These are phyloP conservation scores for Solioccasus polychromus DNA, from an alignment of 768 basidiomycete species.

Conservation along the genomic window DNA sequence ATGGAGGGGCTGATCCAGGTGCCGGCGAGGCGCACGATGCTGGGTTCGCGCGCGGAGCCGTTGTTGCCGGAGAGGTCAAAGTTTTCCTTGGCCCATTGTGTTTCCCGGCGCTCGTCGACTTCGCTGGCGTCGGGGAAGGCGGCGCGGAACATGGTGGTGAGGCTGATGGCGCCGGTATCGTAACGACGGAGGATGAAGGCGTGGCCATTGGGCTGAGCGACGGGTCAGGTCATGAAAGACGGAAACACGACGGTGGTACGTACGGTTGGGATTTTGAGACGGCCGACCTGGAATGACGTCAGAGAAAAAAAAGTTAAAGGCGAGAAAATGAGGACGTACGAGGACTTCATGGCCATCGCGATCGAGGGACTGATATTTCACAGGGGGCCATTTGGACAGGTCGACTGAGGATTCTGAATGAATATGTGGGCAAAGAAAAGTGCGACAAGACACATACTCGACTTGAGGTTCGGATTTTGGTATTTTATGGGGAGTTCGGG, in stretches of 20 bases:
- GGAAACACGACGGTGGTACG: conserved; percentile 23
- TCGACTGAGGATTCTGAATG: conserved; percentile 30
- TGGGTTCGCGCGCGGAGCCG: conserved; percentile 56
- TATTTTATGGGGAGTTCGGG: conserved; percentile 51
- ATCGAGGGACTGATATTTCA: conserved; percentile 90
- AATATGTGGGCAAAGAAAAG: neutral
- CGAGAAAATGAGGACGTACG: conserved; percentile 39
- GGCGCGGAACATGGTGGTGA: conserved; percentile 96
- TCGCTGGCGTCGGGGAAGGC: conserved; percentile 84
- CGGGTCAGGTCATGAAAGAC: conserved; percentile 17
- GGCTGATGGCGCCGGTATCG: conserved; percentile 88
- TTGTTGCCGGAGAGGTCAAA: conserved; percentile 80
- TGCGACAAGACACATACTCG: conserved; percentile 32
- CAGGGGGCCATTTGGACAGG: conserved; percentile 53
- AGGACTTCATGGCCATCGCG: conserved; percentile 86
- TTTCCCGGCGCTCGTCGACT: conserved; percentile 72
- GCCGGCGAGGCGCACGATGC: conserved; percentile 78
- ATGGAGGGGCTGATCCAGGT: conserved; percentile 74
- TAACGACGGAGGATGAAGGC: conserved; percentile 93
- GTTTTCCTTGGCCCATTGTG: conserved; percentile 77
- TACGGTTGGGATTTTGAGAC: conserved; percentile 89
- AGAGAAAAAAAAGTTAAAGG: conserved; percentile 8
- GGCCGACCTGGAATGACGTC: conserved; percentile 61
- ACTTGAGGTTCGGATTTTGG: conserved; percentile 49
- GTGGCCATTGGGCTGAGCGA: conserved; percentile 64